Evolutionary conservation across 805 yeast species (phyloP).

Genomic region (Ogataea methanolica): DNA sequence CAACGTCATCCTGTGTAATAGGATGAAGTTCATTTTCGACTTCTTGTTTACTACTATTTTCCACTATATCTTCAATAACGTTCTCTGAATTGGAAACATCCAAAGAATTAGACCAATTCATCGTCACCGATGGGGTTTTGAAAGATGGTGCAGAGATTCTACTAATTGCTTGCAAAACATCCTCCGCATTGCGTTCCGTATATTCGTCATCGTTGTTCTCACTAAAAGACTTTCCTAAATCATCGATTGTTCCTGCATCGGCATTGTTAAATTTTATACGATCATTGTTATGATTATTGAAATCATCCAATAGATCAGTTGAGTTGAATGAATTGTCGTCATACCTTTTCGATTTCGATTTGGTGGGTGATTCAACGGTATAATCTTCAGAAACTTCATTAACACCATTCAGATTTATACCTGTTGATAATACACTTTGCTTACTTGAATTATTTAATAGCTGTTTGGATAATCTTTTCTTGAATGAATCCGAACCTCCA

Average conservation of each 20-base stretch:
- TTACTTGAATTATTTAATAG: conserved; percentile 15
- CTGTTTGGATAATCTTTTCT: conserved; percentile 22
- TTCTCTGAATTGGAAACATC: conserved; percentile 20
- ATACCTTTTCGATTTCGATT: background rate
- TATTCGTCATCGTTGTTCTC: background rate
- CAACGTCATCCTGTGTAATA: conserved; percentile 16
- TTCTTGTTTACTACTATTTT: conserved; percentile 4
- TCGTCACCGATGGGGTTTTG: conserved; percentile 30
- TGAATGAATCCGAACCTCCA: conserved; percentile 9
- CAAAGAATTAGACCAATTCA: conserved; percentile 33
- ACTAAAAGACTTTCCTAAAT: background rate
- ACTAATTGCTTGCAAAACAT: conserved; percentile 13
- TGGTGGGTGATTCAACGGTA: conserved; percentile 22
- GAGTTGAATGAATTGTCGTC: conserved; percentile 3
- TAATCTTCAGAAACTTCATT: conserved; percentile 12
- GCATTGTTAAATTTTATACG: conserved; percentile 1
- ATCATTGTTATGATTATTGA: background rate
- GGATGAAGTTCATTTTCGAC: background rate
- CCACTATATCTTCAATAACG: conserved; percentile 13
- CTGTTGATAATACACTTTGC: conserved; percentile 19
- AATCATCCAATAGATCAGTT: conserved; percentile 3
- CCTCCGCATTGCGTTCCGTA: conserved; percentile 11
- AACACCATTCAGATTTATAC: conserved; percentile 11
- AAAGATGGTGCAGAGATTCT: conserved; percentile 25
- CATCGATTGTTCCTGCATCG: background rate